phyloP scores from a whole-genome alignment of 169 alveolate genomes.

The Plasmodium vinckei region DNA sequence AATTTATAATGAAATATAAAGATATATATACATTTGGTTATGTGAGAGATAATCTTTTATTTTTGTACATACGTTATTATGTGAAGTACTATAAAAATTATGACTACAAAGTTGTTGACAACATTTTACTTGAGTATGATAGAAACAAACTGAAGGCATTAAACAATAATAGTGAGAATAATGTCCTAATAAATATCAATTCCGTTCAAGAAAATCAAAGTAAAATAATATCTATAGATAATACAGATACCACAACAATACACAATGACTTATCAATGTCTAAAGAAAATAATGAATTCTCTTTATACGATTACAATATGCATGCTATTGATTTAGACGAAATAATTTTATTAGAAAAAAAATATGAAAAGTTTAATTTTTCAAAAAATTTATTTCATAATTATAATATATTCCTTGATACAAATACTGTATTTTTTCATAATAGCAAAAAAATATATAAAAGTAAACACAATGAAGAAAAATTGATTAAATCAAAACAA shows the following conservation, averaged over 20 bases:
- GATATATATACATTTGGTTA: slow-evolving; percentile 64
- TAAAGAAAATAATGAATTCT: neutral
- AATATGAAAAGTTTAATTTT: slow-evolving; percentile 13
- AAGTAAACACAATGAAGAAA: neutral
- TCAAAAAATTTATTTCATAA: slow-evolving; percentile 47
- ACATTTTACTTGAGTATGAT: slow-evolving; percentile 14
- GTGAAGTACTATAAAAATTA: slow-evolving; percentile 26
- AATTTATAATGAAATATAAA: slow-evolving; percentile 46
- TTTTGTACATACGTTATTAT: slow-evolving; percentile 69
- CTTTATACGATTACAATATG: slow-evolving; percentile 11
- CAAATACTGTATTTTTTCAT: slow-evolving; percentile 23
- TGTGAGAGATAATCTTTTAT: slow-evolving; percentile 54
- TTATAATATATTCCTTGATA: slow-evolving; percentile 58
- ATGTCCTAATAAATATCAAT: neutral
- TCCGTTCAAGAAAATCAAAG: neutral
- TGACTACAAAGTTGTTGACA: slow-evolving; percentile 22
- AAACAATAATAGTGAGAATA: neutral
- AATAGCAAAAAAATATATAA: neutral
- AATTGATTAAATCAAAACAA: slow-evolving; percentile 16
- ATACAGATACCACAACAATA: too few relatives aligned
- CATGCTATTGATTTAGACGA: slow-evolving; percentile 32
- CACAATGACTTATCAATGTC: neutral
- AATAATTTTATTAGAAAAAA: slow-evolving; percentile 32
- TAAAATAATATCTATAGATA: too few relatives aligned
- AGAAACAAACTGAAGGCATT: neutral